Evolutionary conservation across 371 early-diverging fungal species (phyloP).

Genomic region (Sporodiniella umbellata): DNA sequence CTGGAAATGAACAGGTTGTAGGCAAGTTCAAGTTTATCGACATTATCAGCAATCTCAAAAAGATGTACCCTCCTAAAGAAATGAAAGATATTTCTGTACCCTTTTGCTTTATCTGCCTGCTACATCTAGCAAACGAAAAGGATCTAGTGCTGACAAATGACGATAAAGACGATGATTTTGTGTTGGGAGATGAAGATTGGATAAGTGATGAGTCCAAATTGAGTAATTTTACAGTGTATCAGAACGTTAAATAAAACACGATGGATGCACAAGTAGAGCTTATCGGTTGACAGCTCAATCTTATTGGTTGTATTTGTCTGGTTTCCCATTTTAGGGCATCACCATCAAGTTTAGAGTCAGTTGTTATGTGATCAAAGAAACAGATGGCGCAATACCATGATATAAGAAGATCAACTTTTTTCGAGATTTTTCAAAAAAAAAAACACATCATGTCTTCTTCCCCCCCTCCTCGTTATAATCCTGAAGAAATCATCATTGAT

Average conservation of each 20-base stretch:
- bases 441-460: not conserved
- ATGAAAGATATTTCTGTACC: constrained; percentile 90
- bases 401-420: not conserved
- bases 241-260: constrained; percentile 13
- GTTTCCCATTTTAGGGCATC: not conserved
- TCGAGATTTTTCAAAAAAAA: not conserved
- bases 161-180: constrained; percentile 34
- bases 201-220: constrained; percentile 27
- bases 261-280: no score
- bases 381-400: not conserved
- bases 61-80: constrained; percentile 72
- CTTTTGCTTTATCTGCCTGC: constrained; percentile 94
- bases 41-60: constrained; percentile 64
- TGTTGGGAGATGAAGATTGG: constrained; percentile 31
- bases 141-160: constrained; percentile 47
- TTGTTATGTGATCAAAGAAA: not conserved
- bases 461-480: not conserved
- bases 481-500: constrained; percentile 34
- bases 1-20: constrained; percentile 34
- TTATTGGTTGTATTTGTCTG: not conserved
- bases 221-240: constrained; percentile 34
- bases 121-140: constrained; percentile 95
- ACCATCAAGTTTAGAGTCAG: not conserved
- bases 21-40: constrained; percentile 69
- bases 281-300: not conserved